A percentile compares a stretch with the other conserved stretches of the same genome.
These are phyloP conservation scores for Themeda triandra DNA, from an alignment of 176 grass and related monocot species.

Conservation along the genomic window DNA sequence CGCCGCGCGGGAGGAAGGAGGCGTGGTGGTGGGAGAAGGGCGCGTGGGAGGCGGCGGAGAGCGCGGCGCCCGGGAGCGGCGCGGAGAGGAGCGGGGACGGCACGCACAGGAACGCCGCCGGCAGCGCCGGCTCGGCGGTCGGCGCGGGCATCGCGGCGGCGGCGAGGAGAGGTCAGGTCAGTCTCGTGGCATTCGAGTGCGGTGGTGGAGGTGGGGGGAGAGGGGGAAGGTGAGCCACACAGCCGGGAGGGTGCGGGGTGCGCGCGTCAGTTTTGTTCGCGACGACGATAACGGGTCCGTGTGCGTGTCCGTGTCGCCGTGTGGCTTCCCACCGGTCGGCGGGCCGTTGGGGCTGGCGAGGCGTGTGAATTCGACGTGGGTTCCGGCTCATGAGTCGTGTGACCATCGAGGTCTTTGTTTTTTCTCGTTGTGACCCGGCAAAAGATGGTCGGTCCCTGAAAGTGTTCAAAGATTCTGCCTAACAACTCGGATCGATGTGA, in stretches of 20 bases:
- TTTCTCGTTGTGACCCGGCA: not conserved
- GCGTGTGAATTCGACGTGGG: slow-evolving; percentile 12
- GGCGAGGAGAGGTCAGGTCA: not conserved
- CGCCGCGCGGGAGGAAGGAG: slow-evolving; percentile 43
- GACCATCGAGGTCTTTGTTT: not conserved
- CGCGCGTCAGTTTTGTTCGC: slow-evolving; percentile 15
- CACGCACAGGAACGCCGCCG: slow-evolving; percentile 36
- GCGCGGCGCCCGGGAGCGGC: slow-evolving; percentile 22
- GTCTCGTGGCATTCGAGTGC: slow-evolving; percentile 6
- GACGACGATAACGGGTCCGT: not conserved
- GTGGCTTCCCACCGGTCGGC: slow-evolving; percentile 23
- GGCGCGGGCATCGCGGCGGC: slow-evolving; percentile 47
- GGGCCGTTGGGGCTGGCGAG: slow-evolving; percentile 1
- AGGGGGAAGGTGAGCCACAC: slow-evolving; percentile 41
- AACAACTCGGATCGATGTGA: not conserved
- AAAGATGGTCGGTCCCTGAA: not conserved
- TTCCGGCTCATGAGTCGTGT: not conserved
- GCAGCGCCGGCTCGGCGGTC: slow-evolving; percentile 31
- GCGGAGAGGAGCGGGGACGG: slow-evolving; percentile 40
- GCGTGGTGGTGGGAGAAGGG: slow-evolving; percentile 2
- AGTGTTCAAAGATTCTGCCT: not conserved
- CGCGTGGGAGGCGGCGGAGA: not conserved
- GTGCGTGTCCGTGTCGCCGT: not conserved
- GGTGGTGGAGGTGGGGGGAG: not conserved
- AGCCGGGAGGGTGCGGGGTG: not conserved